These are phyloP conservation scores for Celoporthe dispersa DNA, from an alignment of 2,329 filamentous ascomycete genomes.

Conservation along the genomic window DNA sequence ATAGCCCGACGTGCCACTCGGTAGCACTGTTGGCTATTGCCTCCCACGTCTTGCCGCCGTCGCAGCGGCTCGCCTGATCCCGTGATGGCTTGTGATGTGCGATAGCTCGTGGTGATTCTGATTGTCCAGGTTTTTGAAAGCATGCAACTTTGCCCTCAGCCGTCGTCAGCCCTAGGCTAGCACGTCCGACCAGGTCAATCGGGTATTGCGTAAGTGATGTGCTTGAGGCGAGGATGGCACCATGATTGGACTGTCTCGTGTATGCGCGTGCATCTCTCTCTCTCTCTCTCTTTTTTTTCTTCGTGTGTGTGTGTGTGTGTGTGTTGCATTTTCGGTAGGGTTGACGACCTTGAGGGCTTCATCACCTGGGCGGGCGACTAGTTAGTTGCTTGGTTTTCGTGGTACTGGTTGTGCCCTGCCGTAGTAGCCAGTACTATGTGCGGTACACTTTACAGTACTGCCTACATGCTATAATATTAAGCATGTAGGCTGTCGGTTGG, in stretches of 20 bases:
- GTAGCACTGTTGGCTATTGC: not conserved
- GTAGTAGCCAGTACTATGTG: not conserved
- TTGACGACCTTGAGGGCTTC: no score
- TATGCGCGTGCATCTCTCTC: not conserved
- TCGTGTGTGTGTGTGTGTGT: not conserved
- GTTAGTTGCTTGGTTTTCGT: not conserved
- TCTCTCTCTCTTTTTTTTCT: not conserved
- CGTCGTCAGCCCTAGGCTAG: slow-evolving; percentile 11
- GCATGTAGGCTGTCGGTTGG: not conserved
- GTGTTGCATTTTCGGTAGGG: no score
- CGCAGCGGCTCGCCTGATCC: slow-evolving; percentile 22
- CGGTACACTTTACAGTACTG: not conserved
- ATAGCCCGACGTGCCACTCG: not conserved
- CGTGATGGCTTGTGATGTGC: not conserved
- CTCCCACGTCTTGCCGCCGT: slow-evolving; percentile 19
- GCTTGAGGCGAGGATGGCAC: not conserved
- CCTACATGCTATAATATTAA: not conserved
- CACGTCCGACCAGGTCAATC: slow-evolving; percentile 12
- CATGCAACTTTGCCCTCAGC: not conserved
- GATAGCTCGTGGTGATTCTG: not conserved
- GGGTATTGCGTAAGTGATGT: slow-evolving; percentile 13
- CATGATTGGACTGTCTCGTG: not conserved
- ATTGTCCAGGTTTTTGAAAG: slow-evolving; percentile 6
- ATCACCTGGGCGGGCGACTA: no score
- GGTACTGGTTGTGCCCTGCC: not conserved